Evolutionary conservation across 2,329 filamentous ascomycete species (phyloP).

Genomic region (Zelopaecilomyces penicillatus): DNA sequence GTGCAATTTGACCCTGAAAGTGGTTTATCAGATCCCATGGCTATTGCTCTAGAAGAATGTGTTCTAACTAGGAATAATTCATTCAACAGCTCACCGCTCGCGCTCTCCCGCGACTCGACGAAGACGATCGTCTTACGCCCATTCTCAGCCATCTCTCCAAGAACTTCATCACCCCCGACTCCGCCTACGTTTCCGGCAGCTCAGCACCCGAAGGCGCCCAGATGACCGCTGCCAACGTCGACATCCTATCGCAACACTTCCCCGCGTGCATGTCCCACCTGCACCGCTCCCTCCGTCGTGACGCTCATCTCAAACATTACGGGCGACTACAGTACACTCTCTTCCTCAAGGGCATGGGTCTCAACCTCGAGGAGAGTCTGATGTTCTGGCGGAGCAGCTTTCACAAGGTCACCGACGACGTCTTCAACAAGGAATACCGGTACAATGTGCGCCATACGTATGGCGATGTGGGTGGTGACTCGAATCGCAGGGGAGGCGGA

Average conservation of each 20-base stretch:
- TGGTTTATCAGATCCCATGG: neutral
- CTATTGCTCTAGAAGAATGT: neutral
- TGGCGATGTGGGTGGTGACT: constrained; percentile 89
- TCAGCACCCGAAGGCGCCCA: constrained; percentile 59
- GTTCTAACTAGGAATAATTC: constrained; percentile 1
- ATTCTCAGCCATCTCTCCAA: constrained; percentile 75
- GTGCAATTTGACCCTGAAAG: constrained; percentile 10
- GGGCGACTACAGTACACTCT: constrained; percentile 90
- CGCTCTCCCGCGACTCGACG: constrained; percentile 82
- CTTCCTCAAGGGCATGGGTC: constrained; percentile 91
- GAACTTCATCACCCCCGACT: constrained; percentile 88
- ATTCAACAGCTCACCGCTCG: constrained; percentile 66
- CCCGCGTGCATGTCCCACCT: constrained; percentile 91
- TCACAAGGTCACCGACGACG: constrained; percentile 80
- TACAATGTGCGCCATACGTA: constrained; percentile 96
- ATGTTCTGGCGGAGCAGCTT: constrained; percentile 87
- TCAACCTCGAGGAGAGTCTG: constrained; percentile 85
- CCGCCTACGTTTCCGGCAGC: constrained; percentile 60
- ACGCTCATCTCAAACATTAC: constrained; percentile 86
- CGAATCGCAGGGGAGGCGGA: constrained; percentile 75
- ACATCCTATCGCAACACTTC: constrained; percentile 72
- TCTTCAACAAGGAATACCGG: constrained; percentile 94
- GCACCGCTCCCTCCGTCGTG: constrained; percentile 76
- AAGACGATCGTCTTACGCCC: constrained; percentile 79
- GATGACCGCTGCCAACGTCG: constrained; percentile 71